A percentile compares a stretch with the other conserved stretches of the same genome.
Evolutionary conservation across 345 rosid species (phyloP).

Genomic region (Brassica incana): DNA sequence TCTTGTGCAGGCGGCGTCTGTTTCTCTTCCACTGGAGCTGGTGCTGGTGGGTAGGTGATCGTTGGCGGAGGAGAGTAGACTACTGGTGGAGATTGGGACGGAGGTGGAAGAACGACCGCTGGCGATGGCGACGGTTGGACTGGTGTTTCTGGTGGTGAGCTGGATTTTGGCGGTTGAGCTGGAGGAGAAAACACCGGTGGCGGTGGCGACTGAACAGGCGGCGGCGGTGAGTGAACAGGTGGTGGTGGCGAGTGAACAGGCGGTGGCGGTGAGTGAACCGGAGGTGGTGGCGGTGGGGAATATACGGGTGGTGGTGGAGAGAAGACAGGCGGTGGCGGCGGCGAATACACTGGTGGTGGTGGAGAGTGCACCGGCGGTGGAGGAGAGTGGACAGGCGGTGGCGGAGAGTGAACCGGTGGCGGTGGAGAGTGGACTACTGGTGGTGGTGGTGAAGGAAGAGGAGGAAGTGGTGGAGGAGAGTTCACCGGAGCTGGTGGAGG

Average conservation of each 20-base stretch:
- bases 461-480: conserved; percentile 39
- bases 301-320: conserved; percentile 22
- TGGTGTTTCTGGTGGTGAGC: conserved; percentile 34
- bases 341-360: background rate
- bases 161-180: conserved; percentile 22
- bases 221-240: conserved; percentile 16
- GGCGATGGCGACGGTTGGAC: conserved; percentile 19
- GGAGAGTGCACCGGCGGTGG: background rate
- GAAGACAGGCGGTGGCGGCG: conserved; percentile 14
- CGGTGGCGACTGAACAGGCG: conserved; percentile 38
- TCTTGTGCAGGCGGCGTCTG: background rate
- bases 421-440: conserved; percentile 5
- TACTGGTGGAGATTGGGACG: conserved; percentile 24
- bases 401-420: background rate
- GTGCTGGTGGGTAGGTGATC: conserved; percentile 13
- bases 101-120: conserved; percentile 26
- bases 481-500: conserved; percentile 24
- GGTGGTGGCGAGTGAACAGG: conserved; percentile 13
- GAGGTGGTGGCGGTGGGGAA: conserved; percentile 21
- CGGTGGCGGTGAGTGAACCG: background rate
- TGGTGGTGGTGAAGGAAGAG: conserved; percentile 16
- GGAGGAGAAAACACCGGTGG: conserved; percentile 37
- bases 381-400: background rate
- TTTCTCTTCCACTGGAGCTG: background rate
- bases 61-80: conserved; percentile 33